Percentiles rank a stretch among this genome's conserved stretches.
Conservation (phyloP, 2,329 filamentous ascomycete genomes). For the Pseudogymnoascus sp. region DNA sequence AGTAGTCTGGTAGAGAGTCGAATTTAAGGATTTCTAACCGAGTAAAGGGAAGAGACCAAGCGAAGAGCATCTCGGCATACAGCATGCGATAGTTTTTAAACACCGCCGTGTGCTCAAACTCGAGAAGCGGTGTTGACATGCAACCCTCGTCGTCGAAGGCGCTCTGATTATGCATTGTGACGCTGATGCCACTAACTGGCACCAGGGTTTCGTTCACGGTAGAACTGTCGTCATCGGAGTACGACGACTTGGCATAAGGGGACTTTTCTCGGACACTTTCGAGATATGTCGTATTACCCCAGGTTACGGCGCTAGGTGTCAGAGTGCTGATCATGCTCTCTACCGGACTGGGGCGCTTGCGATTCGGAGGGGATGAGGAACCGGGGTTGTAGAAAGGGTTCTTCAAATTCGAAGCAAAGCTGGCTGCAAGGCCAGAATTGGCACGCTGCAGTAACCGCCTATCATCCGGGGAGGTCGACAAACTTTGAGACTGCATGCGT, state of each 20-base stretch:
- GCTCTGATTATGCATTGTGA: constrained; percentile 54
- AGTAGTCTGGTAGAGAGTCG: constrained; percentile 50
- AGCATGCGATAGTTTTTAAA: constrained; percentile 57
- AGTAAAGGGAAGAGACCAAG: constrained; percentile 56
- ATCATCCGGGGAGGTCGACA: constrained; percentile 54
- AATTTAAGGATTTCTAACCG: constrained; percentile 64
- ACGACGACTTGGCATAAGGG: constrained; percentile 18
- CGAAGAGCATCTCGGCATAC: constrained; percentile 62
- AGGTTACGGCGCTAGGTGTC: constrained; percentile 35
- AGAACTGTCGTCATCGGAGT: constrained; percentile 25
- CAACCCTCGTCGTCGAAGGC: constrained; percentile 64
- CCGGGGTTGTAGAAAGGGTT: constrained; percentile 28
- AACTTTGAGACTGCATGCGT: constrained; percentile 41
- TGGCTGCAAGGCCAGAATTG: constrained; percentile 49
- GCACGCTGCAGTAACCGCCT: constrained; percentile 43
- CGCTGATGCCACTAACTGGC: constrained; percentile 27
- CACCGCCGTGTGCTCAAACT: constrained; percentile 37
- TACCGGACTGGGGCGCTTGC: constrained; percentile 54
- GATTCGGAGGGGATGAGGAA: constrained; percentile 39
- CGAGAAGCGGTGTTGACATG: constrained; percentile 52
- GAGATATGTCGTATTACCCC: constrained; percentile 32
- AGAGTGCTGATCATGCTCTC: constrained; percentile 53
- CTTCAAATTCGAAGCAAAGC: constrained; percentile 49
- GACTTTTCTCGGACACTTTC: constrained; percentile 30
- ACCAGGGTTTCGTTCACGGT: constrained; percentile 10